Percentiles rank a stretch among this genome's conserved stretches.
phyloP scores from a whole-genome alignment of 208 protist genomes.

The Sergeia podlipaevii region DNA sequence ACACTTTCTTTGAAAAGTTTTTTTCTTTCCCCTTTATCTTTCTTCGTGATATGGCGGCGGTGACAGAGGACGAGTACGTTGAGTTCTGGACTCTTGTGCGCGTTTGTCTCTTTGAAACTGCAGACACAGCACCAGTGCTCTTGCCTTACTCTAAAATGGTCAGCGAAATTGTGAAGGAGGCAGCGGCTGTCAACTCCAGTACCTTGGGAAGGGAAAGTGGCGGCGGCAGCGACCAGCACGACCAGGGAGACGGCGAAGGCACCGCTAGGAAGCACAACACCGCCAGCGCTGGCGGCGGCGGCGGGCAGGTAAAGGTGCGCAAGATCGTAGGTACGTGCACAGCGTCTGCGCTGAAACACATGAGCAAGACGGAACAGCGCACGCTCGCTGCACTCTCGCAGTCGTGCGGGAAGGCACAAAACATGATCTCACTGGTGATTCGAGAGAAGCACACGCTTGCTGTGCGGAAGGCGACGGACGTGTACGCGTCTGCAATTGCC shows the following conservation, averaged over 20 bases:
- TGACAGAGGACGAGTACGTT: slow-evolving; percentile 55
- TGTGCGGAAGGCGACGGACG: too few species aligned
- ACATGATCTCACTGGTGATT: too few species aligned
- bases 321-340: slow-evolving; percentile 8
- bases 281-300: background rate
- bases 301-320: background rate
- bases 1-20: slow-evolving; percentile 80
- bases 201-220: background rate
- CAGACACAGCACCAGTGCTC: slow-evolving; percentile 2
- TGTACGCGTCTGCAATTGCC: too few species aligned
- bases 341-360: slow-evolving; percentile 1
- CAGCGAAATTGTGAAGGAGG: background rate
- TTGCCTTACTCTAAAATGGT: slow-evolving; percentile 8
- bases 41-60: slow-evolving; percentile 42
- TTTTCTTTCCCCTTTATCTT: slow-evolving; percentile 83
- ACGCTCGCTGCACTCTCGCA: too few species aligned
- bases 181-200: background rate
- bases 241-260: too few species aligned
- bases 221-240: background rate
- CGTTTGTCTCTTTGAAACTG: slow-evolving; percentile 52
- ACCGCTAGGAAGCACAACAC: too few species aligned
- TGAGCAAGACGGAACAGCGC: too few species aligned
- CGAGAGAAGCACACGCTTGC: too few species aligned
- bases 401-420: background rate
- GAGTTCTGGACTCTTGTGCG: slow-evolving; percentile 81